Base-by-base conservation (phyloP, 129 eudicot genomes). In the Chrysanthemum lavandulifolium region DNA sequence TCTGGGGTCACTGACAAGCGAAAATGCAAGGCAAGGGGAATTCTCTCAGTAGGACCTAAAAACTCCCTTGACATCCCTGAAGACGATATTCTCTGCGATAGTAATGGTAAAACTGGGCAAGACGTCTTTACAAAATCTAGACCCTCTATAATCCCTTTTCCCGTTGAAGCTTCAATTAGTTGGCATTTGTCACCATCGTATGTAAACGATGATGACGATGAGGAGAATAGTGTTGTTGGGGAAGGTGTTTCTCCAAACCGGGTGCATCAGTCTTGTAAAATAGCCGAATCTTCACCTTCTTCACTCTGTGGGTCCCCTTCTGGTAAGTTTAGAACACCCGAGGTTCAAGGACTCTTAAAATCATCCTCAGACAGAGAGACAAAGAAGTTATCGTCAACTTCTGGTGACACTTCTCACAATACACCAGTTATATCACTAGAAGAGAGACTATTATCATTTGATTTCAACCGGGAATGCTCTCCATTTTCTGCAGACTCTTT, bases 21-120 rank as follows among this genome's bases (percentile, higher is more conserved):
- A 70, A 94, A 94, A 81, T 94, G 96, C 69, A 88, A 87, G 64
- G 81, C 96, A 63, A 83, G 84, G 68, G 99, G 99, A 8, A 76
- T 87, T 65, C 88, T 94, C 16, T 84, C 86, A 19, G 90, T 87
- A n/a, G 84, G 81, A 71, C 63, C 49, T 19, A 74, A 50, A 67
- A 77, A 27, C 51, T 73, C 72, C 47, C 79, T 75, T 61, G 87
- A 57, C 21, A 76, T 50, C 21, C 8, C 40, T 10, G 64, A 80
- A 61, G 53, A 54, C 14, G 62, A 61, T 77, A 71, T 75, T 73
- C 51, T 43, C 68, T 40, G n/a, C 52, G 21, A 68, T 14, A 63
- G 36, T 72, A 10, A 63, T 51, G 77, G 72, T 58, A 79, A 75
- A 78, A 62, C 56, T 11, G 40, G 25, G 40, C 49, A 62, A 57